Base-by-base conservation (phyloP, 192 early-diverging fungal species). In the Entomortierella lignicola region DNA sequence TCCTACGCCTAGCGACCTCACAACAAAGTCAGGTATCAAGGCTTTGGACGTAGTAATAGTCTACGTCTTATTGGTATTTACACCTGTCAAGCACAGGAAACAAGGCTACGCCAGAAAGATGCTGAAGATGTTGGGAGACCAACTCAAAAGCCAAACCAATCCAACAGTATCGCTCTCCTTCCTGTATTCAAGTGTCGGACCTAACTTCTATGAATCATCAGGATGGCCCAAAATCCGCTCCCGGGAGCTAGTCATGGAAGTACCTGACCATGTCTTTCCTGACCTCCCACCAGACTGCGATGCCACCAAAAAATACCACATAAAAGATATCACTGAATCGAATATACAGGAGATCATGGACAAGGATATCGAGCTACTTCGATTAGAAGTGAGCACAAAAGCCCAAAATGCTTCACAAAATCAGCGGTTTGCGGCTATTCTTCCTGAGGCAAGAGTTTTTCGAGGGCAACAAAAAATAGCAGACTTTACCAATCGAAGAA, bases 51-150 rank as follows among this genome's bases (percentile, higher is more conserved):
- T 58, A 12, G 29, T 29, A 20, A 50, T 67, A 43, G 66, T 30
- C 2, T 58, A 58, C 42, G 55, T 58, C 4, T 17, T 67, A 12
- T 30, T 57, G 42, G 66, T 67, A 25, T 67, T 58, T 34, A 67
- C 66, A 8, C 55, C 66, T 13, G 21, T 29, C 4, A 31, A 67
- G 30, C 66, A 58, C 23, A 43, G 66, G 15, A 50, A 31, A 27
- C 66, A 39, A 20, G 66, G 66, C 8, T 67, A 58, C 25, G 66
- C 55, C 20, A 67, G 30, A 30, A 30, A 15, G 30, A 47, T 67
- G 66, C 55, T 67, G 10, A 54, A 26, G 41, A 23, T 67, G 66
- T 30, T 67, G 2, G 21, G n/a, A n/a, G 44, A 57, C 5, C 54
- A 58, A 29, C 42, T 67, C 29, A 18, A 67, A 30, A 42, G 8